Conservation (phyloP, 495 filamentous ascomycete species). For the Hypoxylon cercidicola region DNA sequence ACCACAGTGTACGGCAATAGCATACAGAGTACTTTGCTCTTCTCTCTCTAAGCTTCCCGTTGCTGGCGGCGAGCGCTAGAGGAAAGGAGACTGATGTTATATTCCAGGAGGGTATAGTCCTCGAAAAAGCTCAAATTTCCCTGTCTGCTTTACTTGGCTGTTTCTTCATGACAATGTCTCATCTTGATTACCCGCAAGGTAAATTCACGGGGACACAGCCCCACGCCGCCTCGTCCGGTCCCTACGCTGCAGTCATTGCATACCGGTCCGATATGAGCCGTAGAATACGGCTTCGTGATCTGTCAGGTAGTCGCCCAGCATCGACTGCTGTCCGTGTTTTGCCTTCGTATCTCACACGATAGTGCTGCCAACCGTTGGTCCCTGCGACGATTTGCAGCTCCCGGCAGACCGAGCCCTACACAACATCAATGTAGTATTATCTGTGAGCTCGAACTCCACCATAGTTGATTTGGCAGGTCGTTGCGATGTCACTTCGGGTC, state of each 20-base stretch:
- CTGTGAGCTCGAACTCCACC: conserved; percentile 26
- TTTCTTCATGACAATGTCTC: conserved; percentile 20
- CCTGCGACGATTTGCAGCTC: conserved; percentile 23
- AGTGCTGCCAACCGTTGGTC: conserved; percentile 12
- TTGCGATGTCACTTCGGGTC: conserved; percentile 41
- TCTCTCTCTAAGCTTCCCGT: conserved; percentile 17
- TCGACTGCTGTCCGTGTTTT: conserved; percentile 24
- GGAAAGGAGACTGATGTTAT: conserved; percentile 20
- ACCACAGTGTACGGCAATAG: conserved; percentile 34
- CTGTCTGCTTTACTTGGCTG: conserved; percentile 24
- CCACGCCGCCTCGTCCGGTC: conserved; percentile 31
- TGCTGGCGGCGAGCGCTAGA: conserved; percentile 7
- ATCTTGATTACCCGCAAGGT: conserved; percentile 22
- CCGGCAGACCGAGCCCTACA: conserved; percentile 7
- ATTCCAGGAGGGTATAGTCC: conserved; percentile 6
- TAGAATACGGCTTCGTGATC: conserved; percentile 32
- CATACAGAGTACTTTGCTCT: conserved; percentile 24
- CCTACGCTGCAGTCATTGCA: conserved; percentile 26
- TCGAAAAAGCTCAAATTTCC: conserved; percentile 8
- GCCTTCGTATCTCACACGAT: conserved; percentile 25
- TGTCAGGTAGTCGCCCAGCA: conserved; percentile 19
- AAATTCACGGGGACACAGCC: conserved; percentile 14
- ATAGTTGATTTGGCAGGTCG: conserved; percentile 29
- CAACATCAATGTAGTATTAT: conserved; percentile 31
- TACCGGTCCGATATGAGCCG: conserved; percentile 39